Conservation (phyloP, 2,329 filamentous ascomycete species). For the Hypoxylon sp. region DNA sequence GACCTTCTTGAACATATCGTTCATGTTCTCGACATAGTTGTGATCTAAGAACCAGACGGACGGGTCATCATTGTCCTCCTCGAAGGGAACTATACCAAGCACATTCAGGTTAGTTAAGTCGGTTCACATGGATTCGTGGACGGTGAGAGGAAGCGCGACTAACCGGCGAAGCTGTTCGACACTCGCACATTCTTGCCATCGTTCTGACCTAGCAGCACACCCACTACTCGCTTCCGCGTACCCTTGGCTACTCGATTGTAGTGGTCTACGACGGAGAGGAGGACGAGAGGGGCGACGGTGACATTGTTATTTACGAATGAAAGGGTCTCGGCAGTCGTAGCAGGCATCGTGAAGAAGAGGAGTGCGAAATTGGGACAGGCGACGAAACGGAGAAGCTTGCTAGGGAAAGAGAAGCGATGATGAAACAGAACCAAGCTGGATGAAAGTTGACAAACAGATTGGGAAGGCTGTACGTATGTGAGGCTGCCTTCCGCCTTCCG, state of each 20-base stretch:
- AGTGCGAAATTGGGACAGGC: constrained; percentile 12
- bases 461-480: constrained; percentile 49
- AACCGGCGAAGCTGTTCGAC: constrained; percentile 98
- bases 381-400: constrained; percentile 22
- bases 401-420: constrained; percentile 32
- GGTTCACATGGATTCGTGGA: background rate
- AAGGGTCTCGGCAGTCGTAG: constrained; percentile 95
- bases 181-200: constrained; percentile 96
- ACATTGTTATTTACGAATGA: constrained; percentile 95
- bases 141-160: constrained; percentile 46
- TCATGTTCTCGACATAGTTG: constrained; percentile 99
- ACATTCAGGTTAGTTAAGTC: constrained; percentile 32
- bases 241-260: constrained; percentile 95
- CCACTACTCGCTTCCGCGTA: constrained; percentile 87
- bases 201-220: constrained; percentile 94
- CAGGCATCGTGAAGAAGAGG: constrained; percentile 74
- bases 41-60: constrained; percentile 99
- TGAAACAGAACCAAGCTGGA: constrained; percentile 24
- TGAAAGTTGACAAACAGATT: constrained; percentile 30
- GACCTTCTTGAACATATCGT: constrained; percentile 99
- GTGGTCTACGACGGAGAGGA: constrained; percentile 97
- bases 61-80: constrained; percentile 98
- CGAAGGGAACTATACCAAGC: constrained; percentile 82
- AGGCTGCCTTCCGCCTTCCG: constrained; percentile 50
- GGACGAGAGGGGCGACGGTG: constrained; percentile 95